Evolutionary conservation across 331 rosid species (phyloP).

Genomic region (Arachis monticola): DNA sequence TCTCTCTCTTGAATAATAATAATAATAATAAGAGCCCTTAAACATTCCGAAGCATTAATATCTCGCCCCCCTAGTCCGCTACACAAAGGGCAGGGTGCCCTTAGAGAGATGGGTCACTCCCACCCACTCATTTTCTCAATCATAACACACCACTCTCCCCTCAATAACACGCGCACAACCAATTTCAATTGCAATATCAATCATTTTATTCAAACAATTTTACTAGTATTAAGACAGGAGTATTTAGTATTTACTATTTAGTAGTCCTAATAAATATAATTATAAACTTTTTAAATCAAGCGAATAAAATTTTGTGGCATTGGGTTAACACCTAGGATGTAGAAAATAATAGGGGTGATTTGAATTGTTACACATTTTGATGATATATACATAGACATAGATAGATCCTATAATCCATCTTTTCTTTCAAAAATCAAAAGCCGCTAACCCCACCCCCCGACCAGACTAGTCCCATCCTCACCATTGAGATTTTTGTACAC

Average conservation of each 20-base stretch:
- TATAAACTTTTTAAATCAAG: too few species aligned
- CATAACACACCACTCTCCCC: conserved; percentile 52
- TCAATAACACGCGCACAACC: conserved; percentile 32
- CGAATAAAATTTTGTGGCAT: too few species aligned
- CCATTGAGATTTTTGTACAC: conserved; percentile 66
- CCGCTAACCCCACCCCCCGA: conserved; percentile 61
- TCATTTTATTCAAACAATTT: too few species aligned
- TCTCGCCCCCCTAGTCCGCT: conserved; percentile 92
- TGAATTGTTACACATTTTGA: too few species aligned
- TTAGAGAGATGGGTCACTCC: conserved; percentile 67
- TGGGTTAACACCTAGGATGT: too few species aligned
- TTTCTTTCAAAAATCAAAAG: conserved; percentile 44
- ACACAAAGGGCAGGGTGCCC: conserved; percentile 61
- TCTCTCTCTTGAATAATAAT: background rate
- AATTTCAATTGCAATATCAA: too few species aligned
- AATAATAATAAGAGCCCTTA: conserved; percentile 1
- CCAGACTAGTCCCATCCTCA: conserved; percentile 91
- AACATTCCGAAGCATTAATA: conserved; percentile 56
- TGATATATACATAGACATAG: conserved; percentile 13
- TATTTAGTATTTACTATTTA: too few species aligned
- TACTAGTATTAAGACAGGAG: too few species aligned
- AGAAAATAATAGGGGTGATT: too few species aligned
- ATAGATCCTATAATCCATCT: conserved; percentile 53
- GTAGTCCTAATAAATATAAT: too few species aligned
- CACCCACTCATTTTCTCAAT: conserved; percentile 97